Evolutionary conservation across 2,329 filamentous ascomycete species (phyloP).

Genomic region (Neofusicoccum laricinum): DNA sequence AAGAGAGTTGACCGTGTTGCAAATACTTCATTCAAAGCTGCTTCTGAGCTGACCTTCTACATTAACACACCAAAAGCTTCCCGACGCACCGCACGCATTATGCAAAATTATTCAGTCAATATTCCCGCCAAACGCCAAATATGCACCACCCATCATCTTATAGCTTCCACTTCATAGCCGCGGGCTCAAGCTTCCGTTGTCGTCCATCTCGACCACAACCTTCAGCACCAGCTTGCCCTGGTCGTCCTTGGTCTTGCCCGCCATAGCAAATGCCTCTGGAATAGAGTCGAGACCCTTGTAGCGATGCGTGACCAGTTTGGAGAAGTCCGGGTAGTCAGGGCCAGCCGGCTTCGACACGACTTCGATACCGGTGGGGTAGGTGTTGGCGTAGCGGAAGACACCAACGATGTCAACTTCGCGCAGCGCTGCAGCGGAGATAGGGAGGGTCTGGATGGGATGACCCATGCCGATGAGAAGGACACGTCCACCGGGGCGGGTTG

Average conservation of each 20-base stretch:
- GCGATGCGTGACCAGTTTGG: constrained; percentile 71
- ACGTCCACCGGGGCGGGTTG: constrained; percentile 66
- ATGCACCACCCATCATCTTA: neutral
- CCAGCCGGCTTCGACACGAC: constrained; percentile 48
- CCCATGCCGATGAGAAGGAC: constrained; percentile 79
- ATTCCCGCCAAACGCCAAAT: neutral
- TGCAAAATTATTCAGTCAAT: neutral
- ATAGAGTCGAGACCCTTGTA: constrained; percentile 64
- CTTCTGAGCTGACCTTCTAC: neutral
- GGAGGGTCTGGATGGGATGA: constrained; percentile 70
- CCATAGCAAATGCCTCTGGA: constrained; percentile 66
- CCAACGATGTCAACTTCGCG: constrained; percentile 77
- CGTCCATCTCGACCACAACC: constrained; percentile 56
- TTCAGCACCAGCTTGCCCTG: constrained; percentile 69
- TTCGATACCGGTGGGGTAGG: constrained; percentile 68
- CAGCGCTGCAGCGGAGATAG: constrained; percentile 68
- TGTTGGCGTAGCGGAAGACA: constrained; percentile 75
- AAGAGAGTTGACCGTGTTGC: neutral
- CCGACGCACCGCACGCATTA: neutral
- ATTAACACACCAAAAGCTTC: neutral
- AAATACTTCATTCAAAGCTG: neutral
- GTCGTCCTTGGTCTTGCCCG: constrained; percentile 64
- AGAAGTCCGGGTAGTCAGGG: constrained; percentile 58
- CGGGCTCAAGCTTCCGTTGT: constrained; percentile 16
- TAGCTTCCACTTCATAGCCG: neutral